Conservation (phyloP, 345 rosid genomes). For the Salix dunnii region DNA sequence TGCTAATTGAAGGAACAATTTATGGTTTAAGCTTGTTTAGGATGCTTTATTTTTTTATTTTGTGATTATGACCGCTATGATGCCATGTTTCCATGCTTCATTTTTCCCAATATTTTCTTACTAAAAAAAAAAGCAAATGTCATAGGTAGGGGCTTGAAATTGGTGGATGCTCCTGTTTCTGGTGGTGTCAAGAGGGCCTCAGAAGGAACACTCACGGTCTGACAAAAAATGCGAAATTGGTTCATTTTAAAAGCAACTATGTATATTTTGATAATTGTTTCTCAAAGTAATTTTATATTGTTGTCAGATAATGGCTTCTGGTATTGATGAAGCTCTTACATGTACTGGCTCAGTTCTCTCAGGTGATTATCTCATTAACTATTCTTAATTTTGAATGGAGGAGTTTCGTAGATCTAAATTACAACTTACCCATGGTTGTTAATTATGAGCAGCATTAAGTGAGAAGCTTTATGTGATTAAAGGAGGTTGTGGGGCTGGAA, state of each 20-base stretch:
- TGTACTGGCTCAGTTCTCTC: conserved; percentile 65
- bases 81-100: background rate
- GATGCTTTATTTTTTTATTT: background rate
- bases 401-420: conserved; percentile 14
- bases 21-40: background rate
- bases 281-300: conserved; percentile 12
- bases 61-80: background rate
- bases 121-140: conserved; percentile 21
- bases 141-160: conserved; percentile 65
- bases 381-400: conserved; percentile 11
- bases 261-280: conserved; percentile 10
- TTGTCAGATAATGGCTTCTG: conserved; percentile 88
- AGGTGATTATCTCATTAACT: conserved; percentile 38
- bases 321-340: conserved; percentile 71
- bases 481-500: conserved; percentile 97
- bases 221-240: conserved; percentile 4
- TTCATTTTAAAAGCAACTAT: background rate
- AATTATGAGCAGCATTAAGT: conserved; percentile 62
- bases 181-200: conserved; percentile 95
- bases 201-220: conserved; percentile 82
- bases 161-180: conserved; percentile 98
- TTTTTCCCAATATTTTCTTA: background rate
- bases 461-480: conserved; percentile 88
- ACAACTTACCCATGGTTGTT: conserved; percentile 20
- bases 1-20: background rate